phyloP scores from a whole-genome alignment of 164 flowering plant genomes.

The Akebia trifoliata region DNA sequence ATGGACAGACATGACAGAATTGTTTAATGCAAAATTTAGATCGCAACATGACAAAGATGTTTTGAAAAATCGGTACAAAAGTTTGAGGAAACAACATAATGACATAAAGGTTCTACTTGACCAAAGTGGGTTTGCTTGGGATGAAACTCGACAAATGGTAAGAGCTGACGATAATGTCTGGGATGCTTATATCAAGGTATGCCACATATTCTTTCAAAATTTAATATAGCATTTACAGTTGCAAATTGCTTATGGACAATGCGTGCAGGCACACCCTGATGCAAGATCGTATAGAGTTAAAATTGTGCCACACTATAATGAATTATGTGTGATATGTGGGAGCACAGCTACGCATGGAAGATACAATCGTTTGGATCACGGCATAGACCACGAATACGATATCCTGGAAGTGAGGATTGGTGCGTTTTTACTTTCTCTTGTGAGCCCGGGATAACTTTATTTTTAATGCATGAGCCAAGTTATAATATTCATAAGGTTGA shows the following conservation, averaged over 20 bases:
- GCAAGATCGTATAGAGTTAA: constrained; percentile 16
- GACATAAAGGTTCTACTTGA: constrained; percentile 21
- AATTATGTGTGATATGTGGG: constrained; percentile 13
- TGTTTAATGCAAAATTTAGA: constrained; percentile 24
- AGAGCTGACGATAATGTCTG: constrained; percentile 20
- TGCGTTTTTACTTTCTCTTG: not conserved
- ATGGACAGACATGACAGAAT: constrained; percentile 22
- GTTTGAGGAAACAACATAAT: constrained; percentile 22
- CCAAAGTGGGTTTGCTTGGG: constrained; percentile 25
- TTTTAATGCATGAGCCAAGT: not conserved
- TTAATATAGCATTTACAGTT: not conserved
- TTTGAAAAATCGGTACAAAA: constrained; percentile 21
- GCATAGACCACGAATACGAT: constrained; percentile 4
- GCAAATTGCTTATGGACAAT: not conserved
- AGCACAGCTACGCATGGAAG: constrained; percentile 3
- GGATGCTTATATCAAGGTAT: constrained; percentile 31
- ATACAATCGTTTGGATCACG: constrained; percentile 1
- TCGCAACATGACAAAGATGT: constrained; percentile 20
- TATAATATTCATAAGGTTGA: not conserved
- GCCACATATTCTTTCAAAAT: not conserved
- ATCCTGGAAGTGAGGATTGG: not conserved
- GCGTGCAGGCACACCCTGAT: constrained; percentile 21
- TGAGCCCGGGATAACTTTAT: not conserved
- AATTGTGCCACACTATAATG: constrained; percentile 15
- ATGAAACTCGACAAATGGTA: constrained; percentile 24